Evolutionary conservation across 2,329 filamentous ascomycete genomes (phyloP), one percentile per base, ranked within the genome.

Genomic region (Alternaria hordeiaustralica): DNA sequence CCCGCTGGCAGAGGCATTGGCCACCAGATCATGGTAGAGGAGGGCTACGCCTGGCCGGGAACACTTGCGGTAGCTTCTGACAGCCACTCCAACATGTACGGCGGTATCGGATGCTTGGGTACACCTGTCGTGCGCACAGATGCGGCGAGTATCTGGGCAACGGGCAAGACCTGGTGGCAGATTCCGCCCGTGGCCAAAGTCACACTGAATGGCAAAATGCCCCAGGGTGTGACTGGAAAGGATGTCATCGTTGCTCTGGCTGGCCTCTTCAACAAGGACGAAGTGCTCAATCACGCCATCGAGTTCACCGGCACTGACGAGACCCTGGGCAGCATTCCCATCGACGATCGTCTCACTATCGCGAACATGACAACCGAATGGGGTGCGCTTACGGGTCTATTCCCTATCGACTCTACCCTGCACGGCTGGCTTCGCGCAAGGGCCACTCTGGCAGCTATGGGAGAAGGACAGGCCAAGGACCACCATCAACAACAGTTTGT

Each of bases 161-260:
- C 93, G 0, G 89, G 89, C 5, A 84, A 86, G 69, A 97, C 91
- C 0, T 97, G 94, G 94, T 97, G 89, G 89, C 92, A 96, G 81
- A 87, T 96, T 23, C 95, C 95, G 0, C 93, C 93, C 0, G 87
- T 97, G 26, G 92, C 92, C 1, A 90, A 91, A 80, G 87, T 97
- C 23, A 94, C 87, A 0, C 85, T 98, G 11, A 92, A 87, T 0
- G 94, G 94, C 7, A 80, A 87, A 0, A 82, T 97, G 7, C 94
- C 93, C 0, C 82, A 84, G 1, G 94, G 94, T 11, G 94, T 97
- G 1, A 93, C 91, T 0, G 95, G 94, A 28, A 98, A 99, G 80
- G 96, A 98, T 78, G 92, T 97, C 12, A 98, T 98, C 69, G 87
- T 97, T 25, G 92, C 93, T 0, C 86, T 98, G 1, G 96, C 93